Base-by-base conservation (phyloP, 495 filamentous ascomycete species). In the Ramalina peruviana region DNA sequence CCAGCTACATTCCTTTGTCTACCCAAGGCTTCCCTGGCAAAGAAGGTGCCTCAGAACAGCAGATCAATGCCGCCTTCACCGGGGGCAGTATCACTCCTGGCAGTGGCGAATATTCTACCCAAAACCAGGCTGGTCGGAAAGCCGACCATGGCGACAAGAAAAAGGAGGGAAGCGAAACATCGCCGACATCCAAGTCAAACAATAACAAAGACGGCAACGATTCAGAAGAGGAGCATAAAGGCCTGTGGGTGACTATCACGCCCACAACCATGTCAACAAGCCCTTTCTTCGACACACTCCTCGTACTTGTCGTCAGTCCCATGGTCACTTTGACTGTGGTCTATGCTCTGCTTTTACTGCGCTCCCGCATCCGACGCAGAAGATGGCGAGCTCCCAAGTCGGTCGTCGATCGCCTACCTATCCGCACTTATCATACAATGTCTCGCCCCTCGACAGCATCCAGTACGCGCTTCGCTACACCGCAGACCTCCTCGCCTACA, bases 321-420 rank as follows among this genome's bases (percentile, higher is more conserved):
- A 66, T 98, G 7, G 80, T 97, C 48, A 98, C 92, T 1, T 65
- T 98, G 51, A 88, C 87, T 1, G 80, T 96, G 16, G 93, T 98
- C 2, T 98, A 98, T 62, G 81, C 86, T 38, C 74, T 98, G 11
- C 74, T 97, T 16, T 70, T 97, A 20, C 66, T 96, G 38, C 85
- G 93, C 40, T 89, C 88, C 23, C 85, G 88, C 48, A 89, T 97
- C 48, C 81, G 90, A 25, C 77, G 92, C 43, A 75, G 90, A 54
- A 75, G 92, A 52, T 98, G 92, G 92, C 79, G 92, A 57, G 92
- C 92, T 37, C 92, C 92, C 3, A 98, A 97, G 62, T 93, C 86
- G 11, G 81, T 98, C 1, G 90, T 98, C 27, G 89, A 95, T 55
- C 80, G 83, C 42, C 77, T 98, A n/a, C 92, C 92, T 20, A 88